Percentiles rank a stretch among this genome's conserved stretches.
phyloP scores from a whole-genome alignment of 2,329 filamentous ascomycete species.

The Phoma sp. region DNA sequence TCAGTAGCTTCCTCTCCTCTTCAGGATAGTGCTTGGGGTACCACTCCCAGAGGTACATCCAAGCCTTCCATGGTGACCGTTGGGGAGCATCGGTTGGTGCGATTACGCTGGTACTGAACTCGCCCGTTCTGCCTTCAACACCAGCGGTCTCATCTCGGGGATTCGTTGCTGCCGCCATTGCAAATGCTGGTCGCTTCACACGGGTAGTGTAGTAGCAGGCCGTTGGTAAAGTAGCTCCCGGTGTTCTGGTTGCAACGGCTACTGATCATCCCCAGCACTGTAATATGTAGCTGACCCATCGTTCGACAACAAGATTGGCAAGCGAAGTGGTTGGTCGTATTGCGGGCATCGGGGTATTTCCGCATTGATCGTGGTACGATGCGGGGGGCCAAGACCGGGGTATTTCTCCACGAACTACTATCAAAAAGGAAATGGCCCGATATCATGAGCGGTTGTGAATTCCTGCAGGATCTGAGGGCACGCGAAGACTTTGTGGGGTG shows the following conservation, averaged over 20 bases:
- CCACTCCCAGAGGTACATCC: conserved; percentile 50
- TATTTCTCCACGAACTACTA: conserved; percentile 22
- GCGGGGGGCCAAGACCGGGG: conserved; percentile 28
- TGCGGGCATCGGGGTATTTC: conserved; percentile 38
- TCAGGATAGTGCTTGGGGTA: conserved; percentile 45
- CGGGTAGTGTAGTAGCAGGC: conserved; percentile 2
- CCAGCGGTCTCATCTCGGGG: conserved; percentile 30
- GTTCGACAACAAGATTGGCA: conserved; percentile 20
- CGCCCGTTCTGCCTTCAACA: conserved; percentile 27
- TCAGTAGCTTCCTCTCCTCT: conserved; percentile 43
- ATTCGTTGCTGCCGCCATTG: conserved; percentile 26
- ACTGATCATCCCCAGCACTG: conserved; percentile 17
- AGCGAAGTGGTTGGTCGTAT: conserved; percentile 16
- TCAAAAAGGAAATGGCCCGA: conserved; percentile 16
- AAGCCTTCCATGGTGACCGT: conserved; percentile 47
- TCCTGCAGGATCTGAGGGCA: conserved; percentile 1
- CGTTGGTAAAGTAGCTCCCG: conserved; percentile 10
- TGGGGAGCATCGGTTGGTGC: conserved; percentile 44
- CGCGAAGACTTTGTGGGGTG: background rate
- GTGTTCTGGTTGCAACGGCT: conserved; percentile 5
- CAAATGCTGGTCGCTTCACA: conserved; percentile 4
- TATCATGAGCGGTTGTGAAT: conserved; percentile 3
- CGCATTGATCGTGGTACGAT: conserved; percentile 22
- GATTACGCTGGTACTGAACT: conserved; percentile 37
- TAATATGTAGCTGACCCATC: conserved; percentile 32